Evolutionary conservation across 805 yeast species (phyloP).

Genomic region (Wickerhamiella australiensis): DNA sequence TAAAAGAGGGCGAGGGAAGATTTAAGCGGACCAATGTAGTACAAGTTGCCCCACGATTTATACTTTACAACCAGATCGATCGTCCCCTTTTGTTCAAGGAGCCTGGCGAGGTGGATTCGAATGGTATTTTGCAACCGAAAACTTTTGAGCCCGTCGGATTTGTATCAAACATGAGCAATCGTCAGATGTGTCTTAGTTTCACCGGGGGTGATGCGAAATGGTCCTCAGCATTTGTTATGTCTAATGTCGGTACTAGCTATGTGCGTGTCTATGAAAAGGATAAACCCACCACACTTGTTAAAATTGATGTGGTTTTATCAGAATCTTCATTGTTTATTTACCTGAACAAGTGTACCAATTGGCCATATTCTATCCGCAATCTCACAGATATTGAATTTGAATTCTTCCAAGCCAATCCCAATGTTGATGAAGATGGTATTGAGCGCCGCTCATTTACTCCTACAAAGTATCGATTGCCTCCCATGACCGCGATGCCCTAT

Average conservation of each 20-base stretch:
- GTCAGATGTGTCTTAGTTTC: slow-evolving; percentile 20
- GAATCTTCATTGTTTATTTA: slow-evolving; percentile 71
- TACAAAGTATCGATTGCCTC: slow-evolving; percentile 66
- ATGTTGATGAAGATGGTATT: slow-evolving; percentile 51
- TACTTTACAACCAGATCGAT: slow-evolving; percentile 50
- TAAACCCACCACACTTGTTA: slow-evolving; percentile 48
- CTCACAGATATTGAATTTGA: slow-evolving; percentile 79
- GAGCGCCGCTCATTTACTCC: slow-evolving; percentile 56
- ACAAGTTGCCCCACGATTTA: slow-evolving; percentile 69
- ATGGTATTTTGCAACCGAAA: slow-evolving; percentile 34
- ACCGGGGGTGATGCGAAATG: slow-evolving; percentile 49
- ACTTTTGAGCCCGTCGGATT: slow-evolving; percentile 49
- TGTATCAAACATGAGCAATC: slow-evolving; percentile 27
- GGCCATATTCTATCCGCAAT: slow-evolving; percentile 92
- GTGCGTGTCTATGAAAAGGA: slow-evolving; percentile 54
- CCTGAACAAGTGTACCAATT: slow-evolving; percentile 41
- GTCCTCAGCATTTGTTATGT: slow-evolving; percentile 80
- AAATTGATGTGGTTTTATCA: slow-evolving; percentile 66
- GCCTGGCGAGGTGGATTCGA: slow-evolving; percentile 19
- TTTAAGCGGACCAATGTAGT: slow-evolving; percentile 67
- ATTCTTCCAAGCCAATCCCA: slow-evolving; percentile 77
- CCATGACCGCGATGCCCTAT: slow-evolving; percentile 92
- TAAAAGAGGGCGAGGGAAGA: slow-evolving; percentile 71
- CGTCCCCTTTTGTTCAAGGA: slow-evolving; percentile 35
- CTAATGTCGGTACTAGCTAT: slow-evolving; percentile 72